Base-by-base conservation (phyloP, 2,329 filamentous ascomycete genomes). In the Emmonsiellopsis sp. region DNA sequence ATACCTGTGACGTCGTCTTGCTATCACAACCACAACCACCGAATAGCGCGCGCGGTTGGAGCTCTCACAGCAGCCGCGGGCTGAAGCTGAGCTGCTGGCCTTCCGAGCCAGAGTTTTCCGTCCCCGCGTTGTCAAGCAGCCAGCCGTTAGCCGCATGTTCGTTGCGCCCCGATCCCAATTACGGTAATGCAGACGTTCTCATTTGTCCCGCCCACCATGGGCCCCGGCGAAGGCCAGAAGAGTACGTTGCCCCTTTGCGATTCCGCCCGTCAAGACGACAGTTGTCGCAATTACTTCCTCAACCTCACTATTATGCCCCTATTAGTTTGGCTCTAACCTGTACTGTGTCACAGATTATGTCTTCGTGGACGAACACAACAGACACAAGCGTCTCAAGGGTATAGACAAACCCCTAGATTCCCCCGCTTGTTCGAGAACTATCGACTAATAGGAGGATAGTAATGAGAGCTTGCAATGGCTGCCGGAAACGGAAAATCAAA, bases 301-400 rank as follows among this genome's bases (percentile, higher is more conserved):
- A 13, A 43, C 10, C 3, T 10, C 16, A 15, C 26, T 16, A 5
- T 11, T 7, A 43, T 51, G 49, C 26, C 38, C n/a, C 56, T 58
- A 51, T 60, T 58, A 31, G 43, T 51, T 46, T 47, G 47, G 26
- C 37, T 16, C 43, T 51, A 45, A 55, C 40, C 13, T 43, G 49
- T 30, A 20, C 26, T 42, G n/a, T 37, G 16, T 34, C 55, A 45
- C 64, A 95, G 91, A 96, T 70, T 97, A 96, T 87, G 93, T 97
- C 64, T 97, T 97, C 67, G 93, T 97, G 54, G 92, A 97, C 71
- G 92, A 97, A 71, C 93, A 97, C 72, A 97, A 97, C 75, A 86
- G 93, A 59, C 93, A 97, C 73, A 97, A 97, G 74, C 83, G 92
- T 63, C 76, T 97, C 58, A 97, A 97, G 79, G 89, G 89, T 93